Evolutionary conservation across 345 rosid genomes (phyloP).

Genomic region (Durio zibethinus): DNA sequence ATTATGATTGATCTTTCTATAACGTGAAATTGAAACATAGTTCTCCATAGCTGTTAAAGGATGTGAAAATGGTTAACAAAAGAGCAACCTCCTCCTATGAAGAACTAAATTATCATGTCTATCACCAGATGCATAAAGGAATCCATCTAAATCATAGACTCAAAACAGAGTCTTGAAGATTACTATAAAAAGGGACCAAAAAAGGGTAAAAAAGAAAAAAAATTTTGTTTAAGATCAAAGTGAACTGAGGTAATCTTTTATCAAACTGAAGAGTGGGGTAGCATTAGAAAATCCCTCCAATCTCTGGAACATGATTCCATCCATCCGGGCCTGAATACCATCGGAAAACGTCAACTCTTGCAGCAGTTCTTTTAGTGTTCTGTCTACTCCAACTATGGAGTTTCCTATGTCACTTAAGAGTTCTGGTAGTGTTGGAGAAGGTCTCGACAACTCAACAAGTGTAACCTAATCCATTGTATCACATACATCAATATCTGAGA

Average conservation of each 20-base stretch:
- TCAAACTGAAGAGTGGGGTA: constrained; percentile 51
- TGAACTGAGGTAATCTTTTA: constrained; percentile 73
- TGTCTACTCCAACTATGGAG: constrained; percentile 68
- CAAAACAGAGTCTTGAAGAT: background rate
- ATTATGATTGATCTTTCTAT: too few species aligned
- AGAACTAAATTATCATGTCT: background rate
- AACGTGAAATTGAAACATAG: background rate
- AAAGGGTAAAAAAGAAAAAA: background rate
- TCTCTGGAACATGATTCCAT: constrained; percentile 74
- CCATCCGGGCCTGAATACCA: constrained; percentile 91
- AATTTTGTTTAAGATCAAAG: constrained; percentile 34
- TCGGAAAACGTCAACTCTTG: constrained; percentile 51
- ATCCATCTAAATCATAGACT: background rate
- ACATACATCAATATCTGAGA: background rate
- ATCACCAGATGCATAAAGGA: background rate
- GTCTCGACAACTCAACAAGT: constrained; percentile 78
- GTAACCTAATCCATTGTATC: constrained; percentile 50
- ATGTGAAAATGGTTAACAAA: background rate
- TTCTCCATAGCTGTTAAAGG: background rate
- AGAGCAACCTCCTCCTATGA: background rate
- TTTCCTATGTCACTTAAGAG: constrained; percentile 65
- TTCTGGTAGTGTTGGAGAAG: constrained; percentile 68
- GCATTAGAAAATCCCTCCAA: constrained; percentile 51
- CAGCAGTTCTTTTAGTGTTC: constrained; percentile 48
- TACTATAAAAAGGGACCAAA: background rate